Evolutionary conservation across 306 rosid species (phyloP).

Genomic region (Hippophae gyantsensis): DNA sequence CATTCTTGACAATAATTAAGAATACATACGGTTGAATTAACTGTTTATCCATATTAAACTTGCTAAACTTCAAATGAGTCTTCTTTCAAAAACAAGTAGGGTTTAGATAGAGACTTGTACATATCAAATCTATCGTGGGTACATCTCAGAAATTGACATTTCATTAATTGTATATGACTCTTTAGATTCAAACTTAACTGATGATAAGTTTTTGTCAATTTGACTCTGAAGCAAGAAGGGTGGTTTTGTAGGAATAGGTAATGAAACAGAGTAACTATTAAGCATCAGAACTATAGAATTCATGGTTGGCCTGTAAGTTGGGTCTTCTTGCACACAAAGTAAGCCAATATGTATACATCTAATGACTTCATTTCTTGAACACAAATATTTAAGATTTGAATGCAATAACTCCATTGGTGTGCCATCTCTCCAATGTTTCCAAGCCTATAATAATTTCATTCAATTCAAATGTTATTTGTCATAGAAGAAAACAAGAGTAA

Average conservation of each 20-base stretch:
- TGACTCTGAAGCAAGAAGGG: slow-evolving; percentile 12
- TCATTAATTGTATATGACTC: too few relatives aligned
- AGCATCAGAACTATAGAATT: slow-evolving; percentile 33
- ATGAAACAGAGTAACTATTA: slow-evolving; percentile 20
- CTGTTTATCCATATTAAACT: too few relatives aligned
- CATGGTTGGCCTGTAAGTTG: slow-evolving; percentile 44
- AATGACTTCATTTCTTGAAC: not conserved
- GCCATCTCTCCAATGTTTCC: not conserved
- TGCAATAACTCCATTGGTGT: not conserved
- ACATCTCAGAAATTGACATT: too few relatives aligned
- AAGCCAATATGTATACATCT: not conserved
- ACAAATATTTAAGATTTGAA: not conserved
- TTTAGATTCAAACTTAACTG: too few relatives aligned
- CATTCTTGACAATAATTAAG: too few relatives aligned
- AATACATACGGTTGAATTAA: too few relatives aligned
- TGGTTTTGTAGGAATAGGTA: slow-evolving; percentile 23
- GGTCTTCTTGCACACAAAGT: slow-evolving; percentile 43
- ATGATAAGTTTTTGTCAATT: too few relatives aligned
- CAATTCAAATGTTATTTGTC: not conserved
- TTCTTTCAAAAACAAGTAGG: too few relatives aligned
- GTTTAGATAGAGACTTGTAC: too few relatives aligned
- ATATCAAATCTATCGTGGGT: too few relatives aligned
- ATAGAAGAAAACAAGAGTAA: not conserved
- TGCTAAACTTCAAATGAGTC: too few relatives aligned
- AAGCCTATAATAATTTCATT: not conserved